phyloP scores from a whole-genome alignment of 768 basidiomycete genomes.

The Tulasnella sp. region DNA sequence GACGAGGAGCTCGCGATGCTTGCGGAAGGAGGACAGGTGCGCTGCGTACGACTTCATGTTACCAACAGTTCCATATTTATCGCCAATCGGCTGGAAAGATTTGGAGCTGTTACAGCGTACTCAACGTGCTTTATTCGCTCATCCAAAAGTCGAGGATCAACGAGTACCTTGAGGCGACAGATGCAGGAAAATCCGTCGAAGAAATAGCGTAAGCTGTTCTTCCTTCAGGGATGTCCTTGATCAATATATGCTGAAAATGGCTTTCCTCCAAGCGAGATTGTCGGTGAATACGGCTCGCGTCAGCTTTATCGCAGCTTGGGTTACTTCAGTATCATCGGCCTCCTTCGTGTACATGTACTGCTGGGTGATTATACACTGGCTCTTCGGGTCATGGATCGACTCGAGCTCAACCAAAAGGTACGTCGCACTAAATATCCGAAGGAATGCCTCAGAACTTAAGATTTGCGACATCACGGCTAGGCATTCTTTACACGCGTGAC shows the following conservation, averaged over 20 bases:
- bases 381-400: conserved; percentile 87
- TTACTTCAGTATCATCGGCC: conserved; percentile 92
- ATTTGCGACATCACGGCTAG: conserved; percentile 24
- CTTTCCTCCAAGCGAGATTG: conserved; percentile 47
- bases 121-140: conserved; percentile 96
- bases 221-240: not conserved
- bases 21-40: conserved; percentile 55
- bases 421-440: not conserved
- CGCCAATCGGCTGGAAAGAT: conserved; percentile 37
- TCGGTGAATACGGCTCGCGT: conserved; percentile 82
- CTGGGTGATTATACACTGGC: conserved; percentile 94
- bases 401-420: conserved; percentile 85
- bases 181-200: conserved; percentile 66
- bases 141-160: conserved; percentile 96
- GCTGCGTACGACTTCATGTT: conserved; percentile 10
- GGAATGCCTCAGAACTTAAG: not conserved
- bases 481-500: conserved; percentile 89
- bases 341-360: conserved; percentile 89
- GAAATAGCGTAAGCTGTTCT: conserved; percentile 76
- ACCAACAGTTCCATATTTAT: not conserved
- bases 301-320: conserved; percentile 92
- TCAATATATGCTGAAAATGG: not conserved
- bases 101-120: conserved; percentile 96
- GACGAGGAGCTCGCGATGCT: conserved; percentile 83
- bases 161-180: conserved; percentile 77